Evolutionary conservation across 345 rosid genomes (phyloP), one percentile per base, ranked within the genome.

Genomic region (Clarkia xantiana): DNA sequence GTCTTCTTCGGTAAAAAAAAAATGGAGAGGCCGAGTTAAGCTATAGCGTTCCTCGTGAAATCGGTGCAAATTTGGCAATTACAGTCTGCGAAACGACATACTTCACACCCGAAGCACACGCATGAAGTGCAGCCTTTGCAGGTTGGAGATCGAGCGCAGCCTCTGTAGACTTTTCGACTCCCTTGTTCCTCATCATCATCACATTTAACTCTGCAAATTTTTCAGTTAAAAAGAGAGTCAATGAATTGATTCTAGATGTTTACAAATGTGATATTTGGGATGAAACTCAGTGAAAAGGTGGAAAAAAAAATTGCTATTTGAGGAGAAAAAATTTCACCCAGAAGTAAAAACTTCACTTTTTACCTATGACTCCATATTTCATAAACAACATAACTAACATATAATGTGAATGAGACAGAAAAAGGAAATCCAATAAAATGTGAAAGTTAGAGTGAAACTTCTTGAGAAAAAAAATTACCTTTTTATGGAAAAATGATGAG

Each of bases 41-140:
- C 63, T 68, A 65, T 71, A 17, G 80, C 75, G 23, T 83, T 83
- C 55, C 76, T 71, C 1, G 86, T 84, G 71, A 87, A 87, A 70
- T 91, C 98, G 0, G 59, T 69, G 80, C 98, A 91, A 39, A 83
- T 86, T 75, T 87, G 98, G 84, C 95, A 91, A 72, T 68, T 78
- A 69, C 98, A 91, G 42, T 91, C 95, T 0, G 82, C 51, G 76
- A 84, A 86, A 10, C 96, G 93, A 44, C 98, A 86, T 57, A 81
- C 71, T 19, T 75, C 80, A 52, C 98, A 84, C 42, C 98, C 98
- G 16, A 86, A 86, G 74, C 98, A 91, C 22, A 91, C 96, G 39
- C 96, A 91, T 38, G 96, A 81, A 23, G 96, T 91, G 76, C 98
- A 91, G 3, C 98, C 96, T 62, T 80, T 78, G 73, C 99, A 91